Base-by-base conservation (phyloP, 148 eudicot genomes). In the Mesembryanthemum crystallinum region DNA sequence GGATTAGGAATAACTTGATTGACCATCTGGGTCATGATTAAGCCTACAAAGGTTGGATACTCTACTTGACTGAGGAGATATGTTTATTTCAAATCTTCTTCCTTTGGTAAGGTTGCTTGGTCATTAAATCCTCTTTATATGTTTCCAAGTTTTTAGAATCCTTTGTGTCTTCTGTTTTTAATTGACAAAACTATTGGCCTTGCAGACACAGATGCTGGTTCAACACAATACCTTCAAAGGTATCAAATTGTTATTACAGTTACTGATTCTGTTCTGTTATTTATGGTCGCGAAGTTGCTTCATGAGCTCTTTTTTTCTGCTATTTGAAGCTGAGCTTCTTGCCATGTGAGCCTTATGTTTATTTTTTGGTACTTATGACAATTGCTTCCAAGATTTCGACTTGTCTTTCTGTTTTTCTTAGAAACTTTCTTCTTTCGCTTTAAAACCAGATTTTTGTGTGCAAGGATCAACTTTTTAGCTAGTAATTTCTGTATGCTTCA, bases 191-290 rank as follows among this genome's bases (percentile, higher is more conserved):
- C 14, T 76, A 15, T 72, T 70, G 11, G 73, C 69, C 54, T 75
- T 87, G 88, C 85, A 92, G 97, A 92, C 39, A 86, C 92, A 43
- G 97, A 92, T 87, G 90, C 91, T 81, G 97, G 97, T 59, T 92
- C 74, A 78, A 80, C 75, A 92, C 97, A 67, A 88, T 88, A 65
- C 85, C 89, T 5, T 86, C 88, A 1, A 92, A 92, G 97, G 97
- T 92, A 81, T 79, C n/a, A n/a, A 37, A n/a, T 25, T 17, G 27
- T 65, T 24, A 14, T 64, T 33, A 54, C 23, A 54, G n/a, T 60
- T 35, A 18, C 65, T 47, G 43, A 61, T 28, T 58, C 23, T 59
- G 17, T 55, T 37, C 37, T 59, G 18, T 74, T 33, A 45, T 45
- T 63, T 33, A 4, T 60, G 17, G 42, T 59, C 3, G 20, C 43